Evolutionary conservation across 169 alveolate species (phyloP).

Genomic region (Cryptosporidium andersoni): DNA sequence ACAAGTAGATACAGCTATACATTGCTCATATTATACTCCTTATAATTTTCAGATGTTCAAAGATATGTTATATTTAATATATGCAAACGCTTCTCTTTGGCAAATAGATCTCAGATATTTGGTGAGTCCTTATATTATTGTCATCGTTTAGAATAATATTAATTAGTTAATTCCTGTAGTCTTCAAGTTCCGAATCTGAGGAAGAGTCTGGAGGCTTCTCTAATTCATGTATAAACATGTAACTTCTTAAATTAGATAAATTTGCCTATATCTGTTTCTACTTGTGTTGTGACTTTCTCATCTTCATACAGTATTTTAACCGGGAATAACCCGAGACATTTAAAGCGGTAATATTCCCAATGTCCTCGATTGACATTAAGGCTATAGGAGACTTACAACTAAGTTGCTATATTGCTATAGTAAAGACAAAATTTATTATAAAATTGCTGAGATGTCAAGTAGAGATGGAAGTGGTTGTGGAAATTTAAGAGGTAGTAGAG

Average conservation of each 20-base stretch:
- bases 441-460: slow-evolving; percentile 20
- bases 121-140: slow-evolving; percentile 24
- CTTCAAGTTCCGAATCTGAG: slow-evolving; percentile 57
- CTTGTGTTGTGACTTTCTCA: background rate
- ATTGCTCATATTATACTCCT: too few species aligned
- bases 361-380: background rate
- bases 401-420: background rate
- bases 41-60: slow-evolving; percentile 33
- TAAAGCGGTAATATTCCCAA: too few species aligned
- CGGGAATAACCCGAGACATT: background rate
- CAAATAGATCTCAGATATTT: slow-evolving; percentile 60
- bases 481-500: slow-evolving; percentile 22
- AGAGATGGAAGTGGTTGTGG: slow-evolving; percentile 30
- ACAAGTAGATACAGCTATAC: background rate
- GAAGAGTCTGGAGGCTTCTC: slow-evolving; percentile 15
- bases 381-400: background rate
- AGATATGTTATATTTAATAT: slow-evolving; percentile 57
- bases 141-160: background rate
- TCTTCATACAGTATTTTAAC: background rate
- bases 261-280: too few species aligned
- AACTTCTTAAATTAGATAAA: background rate
- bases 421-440: background rate
- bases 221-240: slow-evolving; percentile 36
- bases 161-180: background rate
- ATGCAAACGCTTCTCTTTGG: slow-evolving; percentile 58